phyloP scores from a whole-genome alignment of 2,329 filamentous ascomycete species.

The Xylariomycetidae sp. region DNA sequence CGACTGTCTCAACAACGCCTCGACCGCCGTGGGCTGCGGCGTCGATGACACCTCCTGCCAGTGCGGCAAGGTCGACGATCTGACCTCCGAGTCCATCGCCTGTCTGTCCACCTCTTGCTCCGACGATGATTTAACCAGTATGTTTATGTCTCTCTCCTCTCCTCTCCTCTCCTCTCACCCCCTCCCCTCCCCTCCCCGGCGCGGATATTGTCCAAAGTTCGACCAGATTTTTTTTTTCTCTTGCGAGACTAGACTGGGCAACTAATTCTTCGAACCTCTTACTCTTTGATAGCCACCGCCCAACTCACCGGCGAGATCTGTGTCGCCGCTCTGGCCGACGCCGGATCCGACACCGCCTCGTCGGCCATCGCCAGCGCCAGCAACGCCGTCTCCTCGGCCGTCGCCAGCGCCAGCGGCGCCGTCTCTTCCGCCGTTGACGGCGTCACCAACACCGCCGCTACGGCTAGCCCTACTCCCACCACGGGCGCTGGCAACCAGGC shows the following conservation, averaged over 20 bases:
- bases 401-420: conserved; percentile 2
- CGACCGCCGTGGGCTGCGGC: not conserved
- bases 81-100: conserved; percentile 11
- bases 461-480: conserved; percentile 10
- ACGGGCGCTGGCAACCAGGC: conserved; percentile 19
- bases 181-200: too few relatives aligned
- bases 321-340: not conserved
- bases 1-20: conserved; percentile 23
- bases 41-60: not conserved
- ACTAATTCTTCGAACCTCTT: too few relatives aligned
- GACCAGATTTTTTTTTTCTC: too few relatives aligned
- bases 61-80: conserved; percentile 2
- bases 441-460: conserved; percentile 10
- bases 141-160: not conserved
- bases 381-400: conserved; percentile 9
- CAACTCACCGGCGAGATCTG: not conserved
- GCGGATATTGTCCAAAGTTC: too few relatives aligned
- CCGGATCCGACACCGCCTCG: conserved; percentile 1
- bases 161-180: not conserved
- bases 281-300: not conserved
- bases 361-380: conserved; percentile 5
- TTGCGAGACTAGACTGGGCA: too few relatives aligned
- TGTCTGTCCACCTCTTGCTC: not conserved
- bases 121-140: not conserved
- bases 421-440: conserved; percentile 7